These are phyloP conservation scores for Colletotrichum lupini DNA, from an alignment of 2,329 filamentous ascomycete species.

Conservation along the genomic window DNA sequence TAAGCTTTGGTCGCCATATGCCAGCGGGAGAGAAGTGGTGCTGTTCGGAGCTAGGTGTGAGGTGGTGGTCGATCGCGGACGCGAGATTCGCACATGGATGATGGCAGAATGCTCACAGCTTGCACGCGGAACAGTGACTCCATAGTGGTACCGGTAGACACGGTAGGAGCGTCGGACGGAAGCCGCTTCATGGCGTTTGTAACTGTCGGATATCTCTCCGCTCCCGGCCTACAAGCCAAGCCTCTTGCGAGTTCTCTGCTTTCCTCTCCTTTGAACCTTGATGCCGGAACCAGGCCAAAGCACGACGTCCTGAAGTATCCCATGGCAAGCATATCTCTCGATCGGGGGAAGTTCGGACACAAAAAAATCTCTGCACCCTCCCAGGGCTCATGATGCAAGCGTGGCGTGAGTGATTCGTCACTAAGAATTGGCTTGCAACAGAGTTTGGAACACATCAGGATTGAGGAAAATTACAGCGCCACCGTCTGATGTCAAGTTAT, in stretches of 20 bases:
- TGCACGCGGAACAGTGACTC: background rate
- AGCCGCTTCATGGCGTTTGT: slow-evolving; percentile 26
- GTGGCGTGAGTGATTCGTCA: slow-evolving; percentile 35
- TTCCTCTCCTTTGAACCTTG: slow-evolving; percentile 30
- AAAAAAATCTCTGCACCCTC: slow-evolving; percentile 27
- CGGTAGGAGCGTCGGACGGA: slow-evolving; percentile 25
- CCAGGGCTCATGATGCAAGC: slow-evolving; percentile 32
- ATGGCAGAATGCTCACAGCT: slow-evolving; percentile 3
- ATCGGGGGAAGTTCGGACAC: slow-evolving; percentile 33
- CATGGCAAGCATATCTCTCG: slow-evolving; percentile 14
- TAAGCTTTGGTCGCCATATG: slow-evolving; percentile 30
- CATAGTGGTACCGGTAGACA: slow-evolving; percentile 5
- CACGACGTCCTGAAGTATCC: slow-evolving; percentile 3
- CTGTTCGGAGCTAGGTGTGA: background rate
- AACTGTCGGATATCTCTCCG: slow-evolving; percentile 35
- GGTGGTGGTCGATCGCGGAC: slow-evolving; percentile 17
- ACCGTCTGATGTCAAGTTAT: slow-evolving; percentile 25
- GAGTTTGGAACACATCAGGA: slow-evolving; percentile 9
- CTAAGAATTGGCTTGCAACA: slow-evolving; percentile 6
- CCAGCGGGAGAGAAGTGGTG: background rate
- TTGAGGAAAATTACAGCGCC: background rate
- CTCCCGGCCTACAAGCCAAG: slow-evolving; percentile 1
- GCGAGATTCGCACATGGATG: slow-evolving; percentile 28
- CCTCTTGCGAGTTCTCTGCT: background rate
- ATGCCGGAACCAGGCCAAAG: slow-evolving; percentile 31